Evolutionary conservation across 805 yeast species (phyloP).

Genomic region (Saccharomycopsis amapae): DNA sequence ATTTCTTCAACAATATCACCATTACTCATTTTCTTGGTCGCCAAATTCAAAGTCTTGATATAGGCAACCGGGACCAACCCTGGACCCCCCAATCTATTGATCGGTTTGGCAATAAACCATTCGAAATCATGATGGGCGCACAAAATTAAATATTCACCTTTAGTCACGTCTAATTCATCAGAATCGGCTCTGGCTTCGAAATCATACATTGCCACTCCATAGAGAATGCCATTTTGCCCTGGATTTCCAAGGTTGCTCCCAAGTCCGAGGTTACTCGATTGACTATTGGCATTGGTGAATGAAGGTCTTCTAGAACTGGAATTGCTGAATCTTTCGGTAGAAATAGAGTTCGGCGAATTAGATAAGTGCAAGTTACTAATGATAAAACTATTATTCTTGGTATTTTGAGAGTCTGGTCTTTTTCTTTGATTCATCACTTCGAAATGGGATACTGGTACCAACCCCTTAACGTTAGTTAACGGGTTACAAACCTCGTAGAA

Average conservation of each 20-base stretch:
- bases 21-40: conserved; percentile 45
- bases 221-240: conserved; percentile 41
- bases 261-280: not conserved
- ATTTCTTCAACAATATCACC: conserved; percentile 54
- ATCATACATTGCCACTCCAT: conserved; percentile 81
- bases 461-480: conserved; percentile 63
- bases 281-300: not conserved
- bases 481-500: conserved; percentile 93
- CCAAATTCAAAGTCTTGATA: conserved; percentile 76
- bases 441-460: conserved; percentile 82
- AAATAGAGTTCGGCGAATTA: conserved; percentile 19
- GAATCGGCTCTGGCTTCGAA: conserved; percentile 68
- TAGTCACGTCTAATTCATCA: conserved; percentile 78
- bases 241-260: conserved; percentile 12
- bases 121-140: conserved; percentile 96
- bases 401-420: conserved; percentile 24
- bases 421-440: conserved; percentile 47
- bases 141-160: conserved; percentile 84
- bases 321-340: conserved; percentile 17
- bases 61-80: conserved; percentile 91
- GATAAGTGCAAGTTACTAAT: conserved; percentile 24
- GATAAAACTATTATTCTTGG: conserved; percentile 23
- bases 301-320: conserved; percentile 10
- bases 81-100: conserved; percentile 92
- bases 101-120: conserved; percentile 97